Conservation (phyloP, 805 yeast species). For the Saccharomycopsis selenospora region DNA sequence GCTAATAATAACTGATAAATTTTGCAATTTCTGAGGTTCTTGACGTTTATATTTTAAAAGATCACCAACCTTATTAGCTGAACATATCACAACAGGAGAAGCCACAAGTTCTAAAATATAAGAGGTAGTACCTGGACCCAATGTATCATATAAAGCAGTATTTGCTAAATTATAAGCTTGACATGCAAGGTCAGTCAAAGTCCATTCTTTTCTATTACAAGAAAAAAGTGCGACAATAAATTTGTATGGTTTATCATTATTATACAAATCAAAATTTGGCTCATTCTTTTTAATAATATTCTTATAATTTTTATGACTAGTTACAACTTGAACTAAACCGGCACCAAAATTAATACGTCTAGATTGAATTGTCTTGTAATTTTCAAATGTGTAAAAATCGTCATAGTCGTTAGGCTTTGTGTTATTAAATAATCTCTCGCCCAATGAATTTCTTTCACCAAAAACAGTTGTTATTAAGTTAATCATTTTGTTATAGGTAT, state of each 20-base stretch:
- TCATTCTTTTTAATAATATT: constrained; percentile 23
- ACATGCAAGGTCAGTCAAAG: constrained; percentile 60
- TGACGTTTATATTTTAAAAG: constrained; percentile 35
- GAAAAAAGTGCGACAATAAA: constrained; percentile 53
- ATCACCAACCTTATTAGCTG: constrained; percentile 37
- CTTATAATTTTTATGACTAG: constrained; percentile 18
- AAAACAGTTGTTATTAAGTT: constrained; percentile 24
- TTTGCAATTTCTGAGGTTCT: constrained; percentile 28
- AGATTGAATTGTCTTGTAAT: constrained; percentile 36
- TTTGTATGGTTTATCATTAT: constrained; percentile 28
- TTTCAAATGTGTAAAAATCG: constrained; percentile 36
- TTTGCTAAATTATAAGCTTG: constrained; percentile 45
- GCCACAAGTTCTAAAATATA: constrained; percentile 56
- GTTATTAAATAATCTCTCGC: constrained; percentile 27
- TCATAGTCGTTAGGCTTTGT: constrained; percentile 33
- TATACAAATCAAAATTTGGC: constrained; percentile 27
- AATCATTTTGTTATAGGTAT: constrained; percentile 31
- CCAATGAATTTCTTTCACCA: constrained; percentile 31
- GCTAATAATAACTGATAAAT: constrained; percentile 38
- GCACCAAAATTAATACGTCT: constrained; percentile 46
- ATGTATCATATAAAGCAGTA: constrained; percentile 49
- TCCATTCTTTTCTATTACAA: constrained; percentile 61
- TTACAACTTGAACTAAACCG: constrained; percentile 43
- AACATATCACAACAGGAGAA: constrained; percentile 47
- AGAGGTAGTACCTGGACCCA: constrained; percentile 52